Base-by-base conservation (phyloP, 805 yeast species). In the Kodamaea sagamina region DNA sequence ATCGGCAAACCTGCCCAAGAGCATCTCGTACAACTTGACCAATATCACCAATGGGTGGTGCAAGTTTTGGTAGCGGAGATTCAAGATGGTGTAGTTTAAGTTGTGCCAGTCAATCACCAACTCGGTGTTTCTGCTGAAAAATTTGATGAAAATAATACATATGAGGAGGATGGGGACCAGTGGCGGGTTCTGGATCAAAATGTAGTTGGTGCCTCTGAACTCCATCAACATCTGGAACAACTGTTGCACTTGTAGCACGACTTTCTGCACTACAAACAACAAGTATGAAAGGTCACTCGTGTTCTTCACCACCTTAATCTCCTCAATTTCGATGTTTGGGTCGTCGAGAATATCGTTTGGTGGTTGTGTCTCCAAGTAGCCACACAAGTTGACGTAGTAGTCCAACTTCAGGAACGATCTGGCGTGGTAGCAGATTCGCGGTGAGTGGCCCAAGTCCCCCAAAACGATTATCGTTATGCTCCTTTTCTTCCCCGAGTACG, bases 21-120 rank as follows among this genome's bases (percentile, higher is more conserved):
- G 43, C 32, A 62, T 59, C 62, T 93, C 99, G 55, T 90, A 85
- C 5, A 64, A 44, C 43, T 68, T 77, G 57, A 87, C 75, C 2
- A 81, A 22, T 39, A 67, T 61, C 2, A 89, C 95, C 42, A 86
- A 62, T 0, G 84, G 82, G 57, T 87, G 87, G 25, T 63, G 65
- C 39, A 63, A 59, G 43, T 73, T 73, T 4, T 72, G 57, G 51
- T 80, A 79, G 52, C 81, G 81, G 56, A 92, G 59, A 41, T 84
- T 82, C 44, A 93, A 64, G 19, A 93, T 87, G 1, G 95, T 78
- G 62, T 79, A 92, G 31, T 95, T 96, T 53, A 93, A 71, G 62
- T 93, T 93, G 63, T 93, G 99, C 99, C 99, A 93, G 64, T 93
- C 99, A 38, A 93, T 78, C 15, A 93, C 74, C 17, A 92, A 63